These are phyloP conservation scores for Monilinia polystroma DNA, from an alignment of 2,329 filamentous ascomycete genomes.

Conservation along the genomic window DNA sequence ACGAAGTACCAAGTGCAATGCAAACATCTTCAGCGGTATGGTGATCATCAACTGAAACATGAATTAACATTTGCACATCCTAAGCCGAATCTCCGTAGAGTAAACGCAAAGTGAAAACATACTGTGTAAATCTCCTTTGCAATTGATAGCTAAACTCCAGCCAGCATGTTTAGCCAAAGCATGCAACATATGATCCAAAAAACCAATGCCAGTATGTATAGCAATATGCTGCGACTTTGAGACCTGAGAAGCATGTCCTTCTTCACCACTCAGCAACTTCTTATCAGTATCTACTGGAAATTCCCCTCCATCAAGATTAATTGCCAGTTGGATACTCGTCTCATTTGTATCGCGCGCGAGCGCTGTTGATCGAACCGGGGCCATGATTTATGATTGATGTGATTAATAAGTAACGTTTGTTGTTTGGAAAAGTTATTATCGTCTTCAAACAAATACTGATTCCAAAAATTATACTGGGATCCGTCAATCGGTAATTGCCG, in stretches of 20 bases:
- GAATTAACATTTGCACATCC: conserved; percentile 23
- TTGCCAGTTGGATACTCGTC: conserved; percentile 89
- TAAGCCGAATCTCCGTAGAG: not conserved
- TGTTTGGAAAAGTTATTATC: not conserved
- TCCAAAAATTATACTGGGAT: conserved; percentile 16
- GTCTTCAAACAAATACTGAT: not conserved
- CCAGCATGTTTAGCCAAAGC: conserved; percentile 93
- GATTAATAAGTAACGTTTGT: not conserved
- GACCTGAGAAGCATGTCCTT: conserved; percentile 77
- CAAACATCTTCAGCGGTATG: conserved; percentile 96
- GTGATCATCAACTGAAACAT: conserved; percentile 84
- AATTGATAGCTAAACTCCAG: conserved; percentile 82
- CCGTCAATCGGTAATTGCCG: conserved; percentile 24
- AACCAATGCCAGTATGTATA: conserved; percentile 91
- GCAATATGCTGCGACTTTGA: conserved; percentile 83
- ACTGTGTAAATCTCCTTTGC: conserved; percentile 90
- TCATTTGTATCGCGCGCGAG: conserved; percentile 93
- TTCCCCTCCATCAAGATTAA: conserved; percentile 89
- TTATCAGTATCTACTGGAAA: conserved; percentile 65
- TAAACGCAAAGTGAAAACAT: conserved; percentile 41
- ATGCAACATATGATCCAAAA: conserved; percentile 98
- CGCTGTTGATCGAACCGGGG: conserved; percentile 62
- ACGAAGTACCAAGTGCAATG: conserved; percentile 83
- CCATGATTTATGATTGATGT: conserved; percentile 4
- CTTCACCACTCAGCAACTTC: conserved; percentile 51